These are phyloP conservation scores for Fomitopsis betulina DNA, from an alignment of 1,284 basidiomycete genomes.

Conservation along the genomic window DNA sequence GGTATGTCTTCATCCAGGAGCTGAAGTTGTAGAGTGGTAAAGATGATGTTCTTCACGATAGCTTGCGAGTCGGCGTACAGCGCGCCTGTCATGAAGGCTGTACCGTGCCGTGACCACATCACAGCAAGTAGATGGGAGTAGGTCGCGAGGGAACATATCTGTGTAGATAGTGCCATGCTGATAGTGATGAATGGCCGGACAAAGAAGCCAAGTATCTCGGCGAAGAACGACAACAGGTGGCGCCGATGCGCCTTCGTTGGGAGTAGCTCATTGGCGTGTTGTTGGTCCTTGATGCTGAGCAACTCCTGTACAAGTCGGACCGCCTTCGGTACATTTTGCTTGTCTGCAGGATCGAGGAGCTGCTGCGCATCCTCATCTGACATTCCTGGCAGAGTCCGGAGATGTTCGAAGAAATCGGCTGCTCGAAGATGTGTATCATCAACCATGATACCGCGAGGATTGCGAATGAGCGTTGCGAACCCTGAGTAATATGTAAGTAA, in stretches of 20 bases:
- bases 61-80: conserved; percentile 20
- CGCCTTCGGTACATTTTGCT: conserved; percentile 14
- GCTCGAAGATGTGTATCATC: too few relatives aligned
- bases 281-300: too few relatives aligned
- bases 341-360: conserved; percentile 11
- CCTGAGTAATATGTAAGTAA: too few relatives aligned
- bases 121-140: conserved; percentile 23
- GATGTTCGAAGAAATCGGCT: too few relatives aligned
- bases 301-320: conserved; percentile 9
- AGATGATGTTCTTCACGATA: conserved; percentile 19
- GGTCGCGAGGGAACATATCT: too few relatives aligned
- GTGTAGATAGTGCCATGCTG: conserved; percentile 9
- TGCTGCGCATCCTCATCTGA: too few relatives aligned
- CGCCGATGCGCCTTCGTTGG: background rate
- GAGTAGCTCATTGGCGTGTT: background rate
- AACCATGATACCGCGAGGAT: too few relatives aligned
- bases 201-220: conserved; percentile 9
- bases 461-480: too few relatives aligned
- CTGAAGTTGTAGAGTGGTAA: conserved; percentile 22
- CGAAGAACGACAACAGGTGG: background rate
- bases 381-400: too few relatives aligned
- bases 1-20: conserved; percentile 6
- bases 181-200: conserved; percentile 8
- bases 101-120: conserved; percentile 16
- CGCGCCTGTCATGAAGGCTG: conserved; percentile 17